These are phyloP conservation scores for Penicillium longicatenatum DNA, from an alignment of 495 filamentous ascomycete genomes.

Conservation along the genomic window DNA sequence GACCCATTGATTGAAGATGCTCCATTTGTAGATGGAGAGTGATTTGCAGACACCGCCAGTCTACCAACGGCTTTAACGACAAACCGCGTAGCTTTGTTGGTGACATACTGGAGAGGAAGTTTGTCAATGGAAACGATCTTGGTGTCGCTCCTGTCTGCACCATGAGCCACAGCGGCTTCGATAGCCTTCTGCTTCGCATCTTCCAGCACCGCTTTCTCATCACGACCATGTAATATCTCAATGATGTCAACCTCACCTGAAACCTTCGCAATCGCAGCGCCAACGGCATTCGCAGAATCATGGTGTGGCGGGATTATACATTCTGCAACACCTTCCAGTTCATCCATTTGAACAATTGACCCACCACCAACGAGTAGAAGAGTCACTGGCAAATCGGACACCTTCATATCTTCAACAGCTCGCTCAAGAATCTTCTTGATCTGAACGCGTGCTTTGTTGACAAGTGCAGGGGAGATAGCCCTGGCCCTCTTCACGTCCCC, in stretches of 20 bases:
- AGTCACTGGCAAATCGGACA: conserved; percentile 20
- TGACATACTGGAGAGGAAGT: conserved; percentile 40
- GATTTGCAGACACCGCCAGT: conserved; percentile 16
- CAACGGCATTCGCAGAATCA: conserved; percentile 57
- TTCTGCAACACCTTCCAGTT: conserved; percentile 20
- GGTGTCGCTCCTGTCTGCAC: conserved; percentile 27
- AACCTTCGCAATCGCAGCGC: conserved; percentile 55
- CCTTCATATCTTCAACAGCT: conserved; percentile 27
- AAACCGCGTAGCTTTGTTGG: conserved; percentile 33
- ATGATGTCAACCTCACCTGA: conserved; percentile 51
- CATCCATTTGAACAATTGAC: conserved; percentile 24
- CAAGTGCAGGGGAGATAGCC: conserved; percentile 6
- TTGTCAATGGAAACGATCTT: conserved; percentile 38
- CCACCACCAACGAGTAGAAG: conserved; percentile 29
- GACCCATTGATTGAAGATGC: neutral
- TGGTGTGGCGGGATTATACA: conserved; percentile 30
- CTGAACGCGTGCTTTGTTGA: conserved; percentile 12
- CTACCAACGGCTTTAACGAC: conserved; percentile 36
- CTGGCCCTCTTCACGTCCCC: conserved; percentile 22
- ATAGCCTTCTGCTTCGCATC: conserved; percentile 42
- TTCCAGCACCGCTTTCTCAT: conserved; percentile 33
- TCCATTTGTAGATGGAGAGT: neutral
- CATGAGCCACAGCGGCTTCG: conserved; percentile 41
- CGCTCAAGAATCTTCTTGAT: conserved; percentile 25
- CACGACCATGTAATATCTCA: conserved; percentile 36